phyloP scores from a whole-genome alignment of 345 rosid species.

The Psidium guajava region DNA sequence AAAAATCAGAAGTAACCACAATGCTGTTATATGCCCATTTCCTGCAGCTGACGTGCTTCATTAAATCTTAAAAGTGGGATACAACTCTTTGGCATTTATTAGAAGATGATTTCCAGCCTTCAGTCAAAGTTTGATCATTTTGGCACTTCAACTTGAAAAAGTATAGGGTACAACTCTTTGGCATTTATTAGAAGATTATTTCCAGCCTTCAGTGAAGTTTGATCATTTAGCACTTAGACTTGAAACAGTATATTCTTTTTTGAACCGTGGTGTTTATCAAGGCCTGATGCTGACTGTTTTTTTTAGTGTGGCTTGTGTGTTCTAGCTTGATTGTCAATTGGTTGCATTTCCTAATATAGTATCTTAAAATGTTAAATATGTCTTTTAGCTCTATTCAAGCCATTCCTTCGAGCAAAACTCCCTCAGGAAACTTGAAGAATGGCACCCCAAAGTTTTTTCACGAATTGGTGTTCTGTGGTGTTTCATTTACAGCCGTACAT shows the following conservation, averaged over 20 bases:
- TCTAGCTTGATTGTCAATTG: not conserved
- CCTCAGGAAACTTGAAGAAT: not conserved
- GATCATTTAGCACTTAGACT: not conserved
- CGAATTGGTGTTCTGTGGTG: not conserved
- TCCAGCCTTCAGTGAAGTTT: not conserved
- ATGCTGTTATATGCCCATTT: not conserved
- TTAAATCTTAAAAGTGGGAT: not conserved
- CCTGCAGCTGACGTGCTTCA: not conserved
- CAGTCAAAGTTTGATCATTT: not conserved
- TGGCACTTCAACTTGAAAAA: not conserved
- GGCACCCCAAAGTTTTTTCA: not conserved
- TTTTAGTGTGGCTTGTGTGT: not conserved
- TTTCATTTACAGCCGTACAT: slow-evolving; percentile 54
- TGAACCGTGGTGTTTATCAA: not conserved
- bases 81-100: not conserved
- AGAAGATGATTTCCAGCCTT: not conserved
- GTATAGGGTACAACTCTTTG: not conserved
- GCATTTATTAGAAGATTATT: not conserved
- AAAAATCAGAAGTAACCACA: not conserved
- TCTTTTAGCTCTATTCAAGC: not conserved
- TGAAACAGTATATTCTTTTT: not conserved
- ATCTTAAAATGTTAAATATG: not conserved
- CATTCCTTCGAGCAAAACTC: not conserved
- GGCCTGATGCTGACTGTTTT: not conserved
- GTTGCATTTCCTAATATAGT: not conserved